phyloP scores from a whole-genome alignment of 169 alveolate genomes.

The Plasmodium reichenowi region DNA sequence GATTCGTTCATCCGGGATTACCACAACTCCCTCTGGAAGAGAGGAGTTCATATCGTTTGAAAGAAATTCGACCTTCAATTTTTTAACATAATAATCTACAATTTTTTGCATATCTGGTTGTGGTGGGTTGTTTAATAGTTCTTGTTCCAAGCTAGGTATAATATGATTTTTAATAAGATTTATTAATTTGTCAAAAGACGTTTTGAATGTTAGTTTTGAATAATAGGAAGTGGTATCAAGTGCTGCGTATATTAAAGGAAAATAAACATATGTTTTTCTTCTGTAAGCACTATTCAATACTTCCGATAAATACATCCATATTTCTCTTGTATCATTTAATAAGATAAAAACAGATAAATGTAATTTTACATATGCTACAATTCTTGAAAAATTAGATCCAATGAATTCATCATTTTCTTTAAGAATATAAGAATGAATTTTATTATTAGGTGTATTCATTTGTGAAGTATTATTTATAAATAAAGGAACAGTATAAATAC shows the following conservation, averaged over 20 bases:
- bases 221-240: constrained; percentile 42
- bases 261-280: constrained; percentile 42
- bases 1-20: constrained; percentile 48
- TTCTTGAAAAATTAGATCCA: constrained; percentile 27
- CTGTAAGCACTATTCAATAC: constrained; percentile 46
- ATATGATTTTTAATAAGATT: constrained; percentile 8
- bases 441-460: constrained; percentile 7
- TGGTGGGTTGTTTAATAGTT: constrained; percentile 57
- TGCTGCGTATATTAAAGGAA: constrained; percentile 47
- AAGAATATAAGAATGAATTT: constrained; percentile 31
- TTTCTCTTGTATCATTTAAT: constrained; percentile 65
- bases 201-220: constrained; percentile 22
- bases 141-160: constrained; percentile 49
- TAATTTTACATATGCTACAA: constrained; percentile 47
- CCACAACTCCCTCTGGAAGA: constrained; percentile 54
- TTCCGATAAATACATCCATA: constrained; percentile 59
- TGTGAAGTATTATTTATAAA: constrained; percentile 10
- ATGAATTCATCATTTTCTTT: constrained; percentile 49
- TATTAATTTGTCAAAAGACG: constrained; percentile 27
- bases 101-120: constrained; percentile 37
- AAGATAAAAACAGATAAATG: constrained; percentile 59
- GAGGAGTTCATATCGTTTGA: constrained; percentile 10
- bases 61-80: constrained; percentile 41
- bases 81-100: constrained; percentile 43
- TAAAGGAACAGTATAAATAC: constrained; percentile 40